Evolutionary conservation across 148 eudicot species (phyloP).

Genomic region (Hydrangea macrophylla): DNA sequence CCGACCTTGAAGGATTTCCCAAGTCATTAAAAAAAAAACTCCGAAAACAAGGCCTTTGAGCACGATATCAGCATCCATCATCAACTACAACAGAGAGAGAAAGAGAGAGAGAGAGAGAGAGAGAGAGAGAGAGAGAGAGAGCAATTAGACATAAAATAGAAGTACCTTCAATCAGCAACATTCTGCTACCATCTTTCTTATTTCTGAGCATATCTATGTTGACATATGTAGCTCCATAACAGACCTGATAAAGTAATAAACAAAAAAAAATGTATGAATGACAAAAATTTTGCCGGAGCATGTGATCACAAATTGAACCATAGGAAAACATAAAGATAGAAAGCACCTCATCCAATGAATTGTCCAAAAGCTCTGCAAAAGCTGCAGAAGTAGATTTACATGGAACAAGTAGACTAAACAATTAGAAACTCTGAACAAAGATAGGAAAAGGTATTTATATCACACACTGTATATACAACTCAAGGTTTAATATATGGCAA

Average conservation of each 20-base stretch:
- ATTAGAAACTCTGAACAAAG: neutral
- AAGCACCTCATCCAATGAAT: slow-evolving; percentile 85
- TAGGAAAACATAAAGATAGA: neutral
- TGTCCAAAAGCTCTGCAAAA: slow-evolving; percentile 93
- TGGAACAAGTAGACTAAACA: neutral
- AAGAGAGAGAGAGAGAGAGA: neutral
- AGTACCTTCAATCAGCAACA: slow-evolving; percentile 86
- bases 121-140: neutral
- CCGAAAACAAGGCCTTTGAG: neutral
- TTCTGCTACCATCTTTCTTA: slow-evolving; percentile 63
- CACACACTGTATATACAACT: neutral
- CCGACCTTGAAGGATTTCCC: no score
- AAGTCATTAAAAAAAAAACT: neutral
- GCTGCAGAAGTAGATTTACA: slow-evolving; percentile 40
- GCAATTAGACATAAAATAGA: neutral
- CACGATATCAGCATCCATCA: neutral
- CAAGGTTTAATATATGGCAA: neutral
- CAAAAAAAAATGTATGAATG: neutral
- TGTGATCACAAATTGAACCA: neutral
- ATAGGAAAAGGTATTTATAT: neutral
- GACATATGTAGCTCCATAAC: slow-evolving; percentile 82
- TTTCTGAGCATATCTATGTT: slow-evolving; percentile 67
- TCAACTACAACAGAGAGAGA: neutral
- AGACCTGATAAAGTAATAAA: slow-evolving; percentile 52
- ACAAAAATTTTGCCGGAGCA: neutral